A percentile compares a stretch with the other conserved stretches of the same genome.
phyloP scores from a whole-genome alignment of 495 filamentous ascomycete genomes.

The Tuber magnatum region DNA sequence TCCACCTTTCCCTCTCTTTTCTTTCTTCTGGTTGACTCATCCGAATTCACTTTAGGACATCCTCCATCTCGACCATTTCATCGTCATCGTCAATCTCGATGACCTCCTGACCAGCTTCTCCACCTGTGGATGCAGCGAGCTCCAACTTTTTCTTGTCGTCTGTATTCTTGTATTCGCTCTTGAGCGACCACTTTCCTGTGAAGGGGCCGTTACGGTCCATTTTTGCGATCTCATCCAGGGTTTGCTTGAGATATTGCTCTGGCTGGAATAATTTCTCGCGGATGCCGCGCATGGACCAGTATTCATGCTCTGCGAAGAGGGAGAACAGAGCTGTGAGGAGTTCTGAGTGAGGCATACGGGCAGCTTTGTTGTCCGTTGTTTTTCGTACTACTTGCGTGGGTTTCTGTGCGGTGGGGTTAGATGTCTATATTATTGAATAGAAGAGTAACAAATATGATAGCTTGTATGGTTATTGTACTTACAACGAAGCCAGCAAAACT shows the following conservation, averaged over 20 bases:
- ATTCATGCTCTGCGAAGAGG: constrained; percentile 73
- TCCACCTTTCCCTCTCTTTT: background rate
- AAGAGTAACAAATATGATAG: background rate
- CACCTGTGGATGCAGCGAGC: constrained; percentile 48
- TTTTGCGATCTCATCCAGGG: constrained; percentile 70
- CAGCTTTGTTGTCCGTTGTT: constrained; percentile 48
- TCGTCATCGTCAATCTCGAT: constrained; percentile 51
- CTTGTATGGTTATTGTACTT: constrained; percentile 37
- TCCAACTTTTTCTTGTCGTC: constrained; percentile 45
- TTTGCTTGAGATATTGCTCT: constrained; percentile 82
- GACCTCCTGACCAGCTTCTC: constrained; percentile 46
- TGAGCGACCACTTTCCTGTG: constrained; percentile 75
- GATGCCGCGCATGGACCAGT: constrained; percentile 82
- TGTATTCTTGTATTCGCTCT: constrained; percentile 57
- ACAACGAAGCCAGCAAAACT: constrained; percentile 55
- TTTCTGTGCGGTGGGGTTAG: constrained; percentile 43
- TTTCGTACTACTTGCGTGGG: constrained; percentile 44
- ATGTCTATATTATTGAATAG: constrained; percentile 3
- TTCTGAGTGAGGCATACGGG: constrained; percentile 77
- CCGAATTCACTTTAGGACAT: constrained; percentile 47
- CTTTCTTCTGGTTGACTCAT: background rate
- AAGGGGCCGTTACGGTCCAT: constrained; percentile 73
- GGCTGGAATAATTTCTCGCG: constrained; percentile 69
- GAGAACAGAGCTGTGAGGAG: constrained; percentile 74
- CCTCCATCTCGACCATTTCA: constrained; percentile 67